Evolutionary conservation across 2,329 filamentous ascomycete genomes (phyloP).

Genomic region (Botrytis hyacinthi): DNA sequence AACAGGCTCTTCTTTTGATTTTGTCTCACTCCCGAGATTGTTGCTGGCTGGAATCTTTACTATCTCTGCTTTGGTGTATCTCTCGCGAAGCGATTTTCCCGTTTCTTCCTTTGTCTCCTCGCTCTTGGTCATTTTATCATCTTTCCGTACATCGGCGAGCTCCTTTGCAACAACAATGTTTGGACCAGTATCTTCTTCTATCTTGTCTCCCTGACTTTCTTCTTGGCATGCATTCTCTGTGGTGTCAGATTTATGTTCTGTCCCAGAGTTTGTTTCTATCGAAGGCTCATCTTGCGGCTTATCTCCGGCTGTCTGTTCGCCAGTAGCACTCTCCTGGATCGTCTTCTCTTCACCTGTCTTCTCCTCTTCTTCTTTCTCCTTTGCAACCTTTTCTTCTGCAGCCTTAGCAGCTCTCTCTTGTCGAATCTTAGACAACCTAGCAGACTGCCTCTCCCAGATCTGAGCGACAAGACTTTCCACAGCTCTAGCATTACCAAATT

Average conservation of each 20-base stretch:
- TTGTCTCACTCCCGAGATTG: background rate
- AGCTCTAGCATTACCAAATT: constrained; percentile 70
- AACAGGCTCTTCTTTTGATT: background rate
- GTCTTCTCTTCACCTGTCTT: constrained; percentile 11
- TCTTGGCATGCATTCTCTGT: background rate
- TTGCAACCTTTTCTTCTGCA: background rate
- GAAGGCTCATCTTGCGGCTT: constrained; percentile 46
- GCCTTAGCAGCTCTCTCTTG: constrained; percentile 13
- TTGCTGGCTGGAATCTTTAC: too few relatives aligned
- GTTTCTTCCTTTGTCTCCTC: background rate
- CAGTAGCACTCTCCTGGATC: background rate
- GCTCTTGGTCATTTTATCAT: background rate
- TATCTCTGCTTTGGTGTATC: background rate
- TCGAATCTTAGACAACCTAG: constrained; percentile 19
- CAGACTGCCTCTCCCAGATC: constrained; percentile 57
- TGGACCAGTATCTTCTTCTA: background rate
- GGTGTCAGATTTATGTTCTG: background rate
- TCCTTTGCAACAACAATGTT: background rate
- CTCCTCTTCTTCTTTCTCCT: constrained; percentile 33
- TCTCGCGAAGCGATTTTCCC: background rate
- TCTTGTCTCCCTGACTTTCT: background rate
- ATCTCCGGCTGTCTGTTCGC: background rate
- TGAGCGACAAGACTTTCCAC: constrained; percentile 58
- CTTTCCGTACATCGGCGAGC: background rate
- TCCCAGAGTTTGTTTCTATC: background rate